Evolutionary conservation across 306 rosid species (phyloP).

Genomic region (Abrus precatorius): DNA sequence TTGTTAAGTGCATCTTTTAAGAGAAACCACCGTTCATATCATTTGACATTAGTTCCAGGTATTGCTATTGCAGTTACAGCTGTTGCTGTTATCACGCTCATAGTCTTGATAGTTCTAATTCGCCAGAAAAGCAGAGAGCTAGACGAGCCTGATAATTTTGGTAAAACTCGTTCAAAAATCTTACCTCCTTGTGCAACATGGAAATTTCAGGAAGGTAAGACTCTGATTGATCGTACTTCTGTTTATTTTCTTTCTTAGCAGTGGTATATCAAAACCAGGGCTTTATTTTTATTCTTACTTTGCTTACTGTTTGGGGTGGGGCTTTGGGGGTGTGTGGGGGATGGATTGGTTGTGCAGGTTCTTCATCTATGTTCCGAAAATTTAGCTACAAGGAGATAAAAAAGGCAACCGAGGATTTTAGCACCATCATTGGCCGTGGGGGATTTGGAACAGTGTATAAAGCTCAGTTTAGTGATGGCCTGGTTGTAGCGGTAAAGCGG

Average conservation of each 20-base stretch:
- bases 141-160: conserved; percentile 60
- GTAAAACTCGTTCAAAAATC: conserved; percentile 65
- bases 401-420: conserved; percentile 86
- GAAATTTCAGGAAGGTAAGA: conserved; percentile 90
- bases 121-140: conserved; percentile 83
- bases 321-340: conserved; percentile 14
- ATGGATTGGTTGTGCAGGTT: conserved; percentile 59
- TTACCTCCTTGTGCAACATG: conserved; percentile 62
- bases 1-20: conserved; percentile 57
- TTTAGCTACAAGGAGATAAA: conserved; percentile 91
- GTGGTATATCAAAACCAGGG: conserved; percentile 29
- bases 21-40: conserved; percentile 71
- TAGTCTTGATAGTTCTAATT: conserved; percentile 84
- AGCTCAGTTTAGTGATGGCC: conserved; percentile 84
- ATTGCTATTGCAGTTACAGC: conserved; percentile 85
- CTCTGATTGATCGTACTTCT: conserved; percentile 20
- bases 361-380: conserved; percentile 77
- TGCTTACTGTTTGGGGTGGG: conserved; percentile 40
- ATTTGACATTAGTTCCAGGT: conserved; percentile 74
- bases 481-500: conserved; percentile 83
- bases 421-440: conserved; percentile 86
- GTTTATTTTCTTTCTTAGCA: conserved; percentile 36
- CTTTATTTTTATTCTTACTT: conserved; percentile 11
- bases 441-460: conserved; percentile 96
- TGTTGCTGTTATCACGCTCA: conserved; percentile 70